Conservation (phyloP, 352 stramenopile genomes). For the Phytopythium helicoides region DNA sequence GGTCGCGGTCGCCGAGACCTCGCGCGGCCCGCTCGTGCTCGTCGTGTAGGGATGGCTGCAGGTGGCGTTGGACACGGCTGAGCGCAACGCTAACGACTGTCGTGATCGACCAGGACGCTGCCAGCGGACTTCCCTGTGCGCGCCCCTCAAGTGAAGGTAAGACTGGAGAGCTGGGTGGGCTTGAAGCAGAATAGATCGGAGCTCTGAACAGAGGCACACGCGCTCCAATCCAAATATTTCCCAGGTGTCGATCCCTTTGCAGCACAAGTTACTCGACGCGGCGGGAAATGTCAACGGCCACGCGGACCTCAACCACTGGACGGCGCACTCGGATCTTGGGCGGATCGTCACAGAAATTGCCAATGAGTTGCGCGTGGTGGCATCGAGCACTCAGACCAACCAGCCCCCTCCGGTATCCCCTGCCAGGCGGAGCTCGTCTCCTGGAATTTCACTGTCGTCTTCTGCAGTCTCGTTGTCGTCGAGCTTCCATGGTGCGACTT, state of each 20-base stretch:
- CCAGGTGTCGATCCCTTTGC: conserved; percentile 65
- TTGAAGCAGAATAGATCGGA: no score
- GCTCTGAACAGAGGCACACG: no score
- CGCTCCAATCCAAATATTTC: no score
- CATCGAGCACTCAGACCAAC: conserved; percentile 11
- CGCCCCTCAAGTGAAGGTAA: conserved; percentile 58
- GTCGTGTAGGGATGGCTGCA: conserved; percentile 32
- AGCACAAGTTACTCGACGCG: conserved; percentile 73
- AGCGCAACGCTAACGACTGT: neutral
- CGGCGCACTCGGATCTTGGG: conserved; percentile 77
- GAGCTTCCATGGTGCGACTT: conserved; percentile 5
- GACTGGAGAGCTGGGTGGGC: neutral
- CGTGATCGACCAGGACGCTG: conserved; percentile 44
- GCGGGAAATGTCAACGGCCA: conserved; percentile 69
- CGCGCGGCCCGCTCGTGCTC: conserved; percentile 42
- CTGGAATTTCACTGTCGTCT: conserved; percentile 2
- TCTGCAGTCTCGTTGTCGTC: conserved; percentile 8
- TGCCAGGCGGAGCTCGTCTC: conserved; percentile 14
- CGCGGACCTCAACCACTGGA: conserved; percentile 77
- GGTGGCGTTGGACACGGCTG: no score
- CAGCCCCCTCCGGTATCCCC: conserved; percentile 19
- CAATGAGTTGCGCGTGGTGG: conserved; percentile 40
- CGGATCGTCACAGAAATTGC: conserved; percentile 78
- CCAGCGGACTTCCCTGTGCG: conserved; percentile 70
- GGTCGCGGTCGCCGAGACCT: conserved; percentile 58